Base-by-base conservation (phyloP, 768 basidiomycete genomes). In the Artomyces pyxidatus region DNA sequence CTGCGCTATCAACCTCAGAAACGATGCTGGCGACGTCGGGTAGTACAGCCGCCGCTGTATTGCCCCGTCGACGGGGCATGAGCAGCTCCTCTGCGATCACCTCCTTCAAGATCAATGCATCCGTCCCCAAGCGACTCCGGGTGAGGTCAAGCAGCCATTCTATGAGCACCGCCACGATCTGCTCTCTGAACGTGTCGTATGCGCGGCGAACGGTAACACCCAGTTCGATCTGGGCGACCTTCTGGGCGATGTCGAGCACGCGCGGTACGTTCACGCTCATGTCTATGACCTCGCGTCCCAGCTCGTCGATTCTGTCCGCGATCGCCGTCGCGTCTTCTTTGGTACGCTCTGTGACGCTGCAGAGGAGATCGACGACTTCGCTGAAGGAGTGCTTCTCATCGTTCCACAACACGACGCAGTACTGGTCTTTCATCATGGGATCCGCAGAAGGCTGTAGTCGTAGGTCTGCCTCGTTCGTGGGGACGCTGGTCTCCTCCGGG, bases 311-410 rank as follows among this genome's bases (percentile, higher is more conserved):
- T 32, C 73, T 67, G 40, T 77, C 71, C 0, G 77, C 78, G 32
- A 81, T 65, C 1, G 69, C 73, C 0, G 67, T 58, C 0, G 87
- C 85, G 25, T 85, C 81, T 32, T 79, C 79, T 19, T 68, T 65
- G 8, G 78, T 65, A 19, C 76, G 73, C 16, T 63, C 66, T 1
- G 72, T 74, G 14, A 75, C 65, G 39, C 85, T 85, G 49, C 74
- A 71, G 6, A 89, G 67, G 37, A 91, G 75, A 52, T 79, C 76
- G 53, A 85, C 84, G 47, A 96, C 83, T 60, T 98, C 92, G 44
- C 85, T 83, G 58, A 85, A 87, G 0, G 90, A 92, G 65, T 97
- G 96, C 58, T 94, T 95, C 65, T 99, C 96, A 65, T 96, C 94
- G 68, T 94, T 93, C 93, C 93, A 97, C 4, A 98, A 67, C 23